phyloP scores from a whole-genome alignment of 2,329 filamentous ascomycete species.

The Achaetomium macrosporum region DNA sequence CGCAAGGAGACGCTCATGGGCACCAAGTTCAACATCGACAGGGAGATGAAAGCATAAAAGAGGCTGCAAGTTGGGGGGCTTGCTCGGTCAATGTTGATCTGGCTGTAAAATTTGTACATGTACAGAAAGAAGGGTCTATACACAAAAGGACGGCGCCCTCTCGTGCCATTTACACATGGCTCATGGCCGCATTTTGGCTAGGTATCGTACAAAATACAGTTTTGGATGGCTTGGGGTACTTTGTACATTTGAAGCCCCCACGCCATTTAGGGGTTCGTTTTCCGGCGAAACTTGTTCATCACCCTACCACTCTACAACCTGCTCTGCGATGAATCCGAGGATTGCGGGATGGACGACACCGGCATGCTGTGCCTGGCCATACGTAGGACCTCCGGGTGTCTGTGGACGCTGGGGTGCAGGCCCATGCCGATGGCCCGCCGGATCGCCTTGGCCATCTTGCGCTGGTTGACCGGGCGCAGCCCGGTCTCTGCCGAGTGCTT shows the following conservation, averaged over 20 bases:
- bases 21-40: constrained; percentile 44
- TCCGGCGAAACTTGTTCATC: too few species aligned
- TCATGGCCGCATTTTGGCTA: neutral
- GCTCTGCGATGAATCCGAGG: neutral
- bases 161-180: neutral
- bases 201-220: neutral
- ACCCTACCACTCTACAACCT: neutral
- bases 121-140: constrained; percentile 6
- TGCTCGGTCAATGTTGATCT: neutral
- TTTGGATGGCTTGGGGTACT: neutral
- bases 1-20: constrained; percentile 40
- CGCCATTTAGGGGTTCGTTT: neutral
- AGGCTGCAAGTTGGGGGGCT: neutral
- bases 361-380: neutral
- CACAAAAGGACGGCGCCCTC: neutral
- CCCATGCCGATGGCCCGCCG: constrained; percentile 83
- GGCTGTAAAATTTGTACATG: constrained; percentile 13
- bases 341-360: neutral
- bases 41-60: constrained; percentile 42
- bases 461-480: constrained; percentile 81
- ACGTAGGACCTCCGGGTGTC: constrained; percentile 74
- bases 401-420: constrained; percentile 84
- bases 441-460: constrained; percentile 89
- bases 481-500: constrained; percentile 70
- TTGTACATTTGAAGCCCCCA: neutral